Percentiles rank a stretch among this genome's conserved stretches.
Conservation (phyloP, 345 rosid genomes). For the Lepidium africanum region DNA sequence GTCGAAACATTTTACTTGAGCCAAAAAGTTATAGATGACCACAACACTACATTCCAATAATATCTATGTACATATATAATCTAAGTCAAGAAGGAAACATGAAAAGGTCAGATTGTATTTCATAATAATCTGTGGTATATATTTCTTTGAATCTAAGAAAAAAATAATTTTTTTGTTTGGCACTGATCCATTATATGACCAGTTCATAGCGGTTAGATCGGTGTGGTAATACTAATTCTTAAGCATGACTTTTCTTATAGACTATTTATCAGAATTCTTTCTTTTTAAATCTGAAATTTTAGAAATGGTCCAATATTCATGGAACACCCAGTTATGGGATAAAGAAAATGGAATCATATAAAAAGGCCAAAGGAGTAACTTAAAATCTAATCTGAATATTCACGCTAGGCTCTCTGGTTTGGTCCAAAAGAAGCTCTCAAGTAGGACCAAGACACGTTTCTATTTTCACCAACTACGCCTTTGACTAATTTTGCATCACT, state of each 20-base stretch:
- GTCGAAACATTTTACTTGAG: neutral
- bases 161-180: neutral
- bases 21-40: neutral
- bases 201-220: neutral
- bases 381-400: neutral
- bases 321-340: neutral
- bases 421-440: neutral
- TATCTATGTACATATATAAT: neutral
- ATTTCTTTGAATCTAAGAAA: neutral
- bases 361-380: neutral
- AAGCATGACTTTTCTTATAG: neutral
- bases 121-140: neutral
- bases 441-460: neutral
- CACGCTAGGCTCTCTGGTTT: neutral
- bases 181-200: neutral
- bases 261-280: no score
- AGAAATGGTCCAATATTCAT: neutral
- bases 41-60: neutral
- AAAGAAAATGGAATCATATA: neutral
- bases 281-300: neutral
- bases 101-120: neutral
- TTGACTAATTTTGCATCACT: neutral
- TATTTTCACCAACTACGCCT: constrained; percentile 4
- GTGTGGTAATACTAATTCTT: neutral
- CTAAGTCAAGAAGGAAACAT: neutral